Evolutionary conservation across 352 stramenopile species (phyloP).

Genomic region (Phytopythium ostracodes): DNA sequence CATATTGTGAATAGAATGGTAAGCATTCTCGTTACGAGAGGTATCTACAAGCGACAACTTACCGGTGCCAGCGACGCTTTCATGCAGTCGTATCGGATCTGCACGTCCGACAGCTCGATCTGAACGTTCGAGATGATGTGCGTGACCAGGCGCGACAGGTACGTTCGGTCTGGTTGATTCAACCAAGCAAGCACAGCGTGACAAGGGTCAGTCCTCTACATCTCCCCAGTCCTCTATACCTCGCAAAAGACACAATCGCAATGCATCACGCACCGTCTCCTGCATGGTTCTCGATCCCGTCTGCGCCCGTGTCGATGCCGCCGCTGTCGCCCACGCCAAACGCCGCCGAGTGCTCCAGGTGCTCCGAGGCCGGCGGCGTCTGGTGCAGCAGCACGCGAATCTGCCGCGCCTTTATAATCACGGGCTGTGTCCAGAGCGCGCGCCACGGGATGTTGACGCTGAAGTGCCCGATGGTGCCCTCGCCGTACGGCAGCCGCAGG

Average conservation of each 20-base stretch:
- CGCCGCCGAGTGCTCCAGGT: slow-evolving; percentile 10
- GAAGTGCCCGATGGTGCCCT: slow-evolving; percentile 70
- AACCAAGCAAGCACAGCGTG: background rate
- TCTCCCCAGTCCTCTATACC: background rate
- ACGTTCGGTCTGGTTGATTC: slow-evolving; percentile 52
- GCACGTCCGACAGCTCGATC: slow-evolving; percentile 76
- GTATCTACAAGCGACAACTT: background rate
- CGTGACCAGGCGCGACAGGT: slow-evolving; percentile 74
- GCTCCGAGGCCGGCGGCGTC: slow-evolving; percentile 23
- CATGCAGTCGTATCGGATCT: slow-evolving; percentile 82
- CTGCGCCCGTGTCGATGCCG: slow-evolving; percentile 8
- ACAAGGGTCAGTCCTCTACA: background rate
- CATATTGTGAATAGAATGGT: slow-evolving; percentile 2
- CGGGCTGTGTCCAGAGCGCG: slow-evolving; percentile 75
- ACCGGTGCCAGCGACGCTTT: slow-evolving; percentile 63
- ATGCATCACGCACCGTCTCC: slow-evolving; percentile 7
- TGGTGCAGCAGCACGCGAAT: slow-evolving; percentile 75
- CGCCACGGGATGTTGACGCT: slow-evolving; percentile 86
- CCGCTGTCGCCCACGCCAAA: slow-evolving; percentile 19
- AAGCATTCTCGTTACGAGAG: background rate
- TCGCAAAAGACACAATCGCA: background rate
- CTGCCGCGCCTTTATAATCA: slow-evolving; percentile 68
- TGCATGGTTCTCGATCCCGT: slow-evolving; percentile 2
- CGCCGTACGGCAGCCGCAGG: slow-evolving; percentile 72
- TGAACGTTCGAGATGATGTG: slow-evolving; percentile 87